Evolutionary conservation across 768 basidiomycete species (phyloP).

Genomic region (Trametes cinnabarina): DNA sequence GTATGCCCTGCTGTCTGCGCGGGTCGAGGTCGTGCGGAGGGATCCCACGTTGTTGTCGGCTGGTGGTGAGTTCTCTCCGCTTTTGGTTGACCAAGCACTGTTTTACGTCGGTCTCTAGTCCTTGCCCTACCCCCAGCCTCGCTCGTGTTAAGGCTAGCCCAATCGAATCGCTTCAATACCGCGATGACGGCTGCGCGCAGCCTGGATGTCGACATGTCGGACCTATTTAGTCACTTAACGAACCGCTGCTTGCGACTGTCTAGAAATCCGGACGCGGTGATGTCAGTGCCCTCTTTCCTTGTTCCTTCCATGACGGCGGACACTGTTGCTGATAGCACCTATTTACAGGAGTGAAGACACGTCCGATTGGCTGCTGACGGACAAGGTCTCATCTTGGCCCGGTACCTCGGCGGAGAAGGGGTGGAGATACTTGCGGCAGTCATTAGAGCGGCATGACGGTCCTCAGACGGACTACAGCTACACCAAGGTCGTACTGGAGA

Average conservation of each 20-base stretch:
- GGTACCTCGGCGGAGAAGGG: slow-evolving; percentile 78
- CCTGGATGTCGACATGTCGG: slow-evolving; percentile 83
- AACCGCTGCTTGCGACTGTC: slow-evolving; percentile 76
- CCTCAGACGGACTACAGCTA: slow-evolving; percentile 71
- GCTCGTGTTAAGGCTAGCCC: slow-evolving; percentile 75
- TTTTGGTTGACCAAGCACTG: slow-evolving; percentile 1
- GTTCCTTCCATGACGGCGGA: background rate
- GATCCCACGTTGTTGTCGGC: slow-evolving; percentile 62
- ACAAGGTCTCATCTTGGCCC: slow-evolving; percentile 79
- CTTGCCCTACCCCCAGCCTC: slow-evolving; percentile 51
- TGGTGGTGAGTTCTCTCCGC: slow-evolving; percentile 52
- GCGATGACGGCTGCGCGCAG: slow-evolving; percentile 76
- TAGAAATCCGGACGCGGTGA: slow-evolving; percentile 53
- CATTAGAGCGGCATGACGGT: slow-evolving; percentile 76
- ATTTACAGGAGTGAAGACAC: slow-evolving; percentile 61
- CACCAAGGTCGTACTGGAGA: slow-evolving; percentile 73
- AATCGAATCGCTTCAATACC: slow-evolving; percentile 72
- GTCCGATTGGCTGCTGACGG: slow-evolving; percentile 81
- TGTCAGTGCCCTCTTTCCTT: slow-evolving; percentile 43
- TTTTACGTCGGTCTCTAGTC: slow-evolving; percentile 35
- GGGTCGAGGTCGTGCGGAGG: slow-evolving; percentile 67
- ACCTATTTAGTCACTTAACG: slow-evolving; percentile 76
- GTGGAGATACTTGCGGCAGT: slow-evolving; percentile 84
- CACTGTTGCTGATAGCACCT: slow-evolving; percentile 4
- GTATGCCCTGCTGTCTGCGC: slow-evolving; percentile 72